A percentile compares a stretch with the other conserved stretches of the same genome.
Evolutionary conservation across 257 asterid genomes (phyloP).

Genomic region (Prunella vulgaris): DNA sequence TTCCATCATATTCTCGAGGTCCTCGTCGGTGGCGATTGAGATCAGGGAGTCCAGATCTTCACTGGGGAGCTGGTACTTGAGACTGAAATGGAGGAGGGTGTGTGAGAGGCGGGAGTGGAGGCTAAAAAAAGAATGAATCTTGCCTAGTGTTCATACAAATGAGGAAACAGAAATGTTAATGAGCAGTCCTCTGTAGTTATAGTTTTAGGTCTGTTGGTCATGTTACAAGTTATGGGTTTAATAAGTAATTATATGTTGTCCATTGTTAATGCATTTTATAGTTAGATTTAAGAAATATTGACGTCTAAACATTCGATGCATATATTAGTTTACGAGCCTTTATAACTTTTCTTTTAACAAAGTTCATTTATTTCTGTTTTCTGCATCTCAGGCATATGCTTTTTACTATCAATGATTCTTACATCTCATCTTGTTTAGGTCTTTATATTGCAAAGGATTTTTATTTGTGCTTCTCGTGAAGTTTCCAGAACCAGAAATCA

Average conservation of each 20-base stretch:
- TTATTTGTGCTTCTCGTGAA: not conserved
- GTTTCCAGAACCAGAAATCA: not conserved
- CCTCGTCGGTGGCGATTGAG: constrained; percentile 64
- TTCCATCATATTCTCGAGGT: constrained; percentile 76
- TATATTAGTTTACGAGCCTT: not conserved
- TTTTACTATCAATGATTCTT: too few relatives aligned
- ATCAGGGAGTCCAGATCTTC: constrained; percentile 80
- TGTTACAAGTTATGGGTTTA: not conserved
- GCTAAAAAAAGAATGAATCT: not conserved
- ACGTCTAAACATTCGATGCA: not conserved
- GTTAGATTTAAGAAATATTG: not conserved
- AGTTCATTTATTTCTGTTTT: not conserved
- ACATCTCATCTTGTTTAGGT: too few relatives aligned
- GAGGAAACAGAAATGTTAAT: not conserved
- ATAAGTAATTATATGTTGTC: not conserved
- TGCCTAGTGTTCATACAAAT: not conserved
- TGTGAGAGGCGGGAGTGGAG: constrained; percentile 59
- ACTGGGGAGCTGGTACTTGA: constrained; percentile 71
- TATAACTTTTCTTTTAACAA: not conserved
- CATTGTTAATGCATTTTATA: not conserved
- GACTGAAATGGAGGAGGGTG: constrained; percentile 47
- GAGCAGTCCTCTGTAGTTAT: not conserved
- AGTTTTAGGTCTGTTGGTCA: not conserved
- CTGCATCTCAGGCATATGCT: too few relatives aligned
- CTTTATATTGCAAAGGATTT: too few relatives aligned